Base-by-base conservation (phyloP, 2,329 filamentous ascomycete genomes). In the Exophiala viscosa region DNA sequence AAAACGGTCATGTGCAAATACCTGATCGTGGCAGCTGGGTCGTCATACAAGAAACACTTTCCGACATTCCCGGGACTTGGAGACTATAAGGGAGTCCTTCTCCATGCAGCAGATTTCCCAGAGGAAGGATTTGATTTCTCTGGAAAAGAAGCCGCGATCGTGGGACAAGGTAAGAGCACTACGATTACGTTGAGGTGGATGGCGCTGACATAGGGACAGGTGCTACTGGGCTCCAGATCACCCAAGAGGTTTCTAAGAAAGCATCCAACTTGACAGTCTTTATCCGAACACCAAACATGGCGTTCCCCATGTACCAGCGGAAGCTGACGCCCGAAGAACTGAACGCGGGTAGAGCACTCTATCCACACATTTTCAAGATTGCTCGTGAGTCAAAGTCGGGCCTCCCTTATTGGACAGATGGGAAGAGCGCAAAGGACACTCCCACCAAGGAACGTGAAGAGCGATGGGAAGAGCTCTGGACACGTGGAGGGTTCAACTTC, bases 371-470 rank as follows among this genome's bases (percentile, higher is more conserved):
- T 23, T 18, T 20, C 39, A 18, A 13, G 18, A 23, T 41, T 15
- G 39, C 15, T 13, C 11, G 18, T 20, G 39, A 41, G 23, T 8
- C 39, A 28, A 28, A 28, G 23, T 28, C 23, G 23, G 23, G 23
- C 23, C 23, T 54, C 33, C 28, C 68, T 78, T 6, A 80, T 57
- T 83, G 84, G 1, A 83, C 86, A 62, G 64, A 73, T 4, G 86
- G 81, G 53, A 75, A 44, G 5, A 42, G 32, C 2, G 20, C 36
- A 2, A 28, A 28, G 8, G 41, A 51, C 8, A 17, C 42, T 20
- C 17, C 28, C 15, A 10, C 20, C 11, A 44, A 54, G 31, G 33
- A 56, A 20, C 23, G 78, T 0, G 70, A 76, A 50, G 70, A 69
- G 1, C 64, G 75, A 11, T 78, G 76, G 54, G 73, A 82, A 52